A percentile compares a stretch with the other conserved stretches of the same genome.
These are phyloP conservation scores for Acanthamoeba triangularis DNA, from an alignment of 208 protist species.

Conservation along the genomic window DNA sequence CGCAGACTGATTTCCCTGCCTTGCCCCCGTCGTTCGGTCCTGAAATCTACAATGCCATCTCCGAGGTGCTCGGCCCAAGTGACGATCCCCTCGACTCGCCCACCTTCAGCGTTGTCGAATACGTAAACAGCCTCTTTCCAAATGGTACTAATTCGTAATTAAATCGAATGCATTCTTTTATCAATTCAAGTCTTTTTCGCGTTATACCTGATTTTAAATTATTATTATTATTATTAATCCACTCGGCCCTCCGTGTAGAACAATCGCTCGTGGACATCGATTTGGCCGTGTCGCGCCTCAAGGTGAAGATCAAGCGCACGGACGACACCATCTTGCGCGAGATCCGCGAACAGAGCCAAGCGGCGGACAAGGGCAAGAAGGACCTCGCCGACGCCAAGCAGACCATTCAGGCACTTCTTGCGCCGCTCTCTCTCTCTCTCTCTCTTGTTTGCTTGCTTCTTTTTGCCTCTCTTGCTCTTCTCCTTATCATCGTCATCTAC, in stretches of 20 bases:
- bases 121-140: slow-evolving; percentile 96
- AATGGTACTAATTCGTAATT: slow-evolving; percentile 82
- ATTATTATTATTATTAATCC: not conserved
- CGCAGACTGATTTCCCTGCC: not conserved
- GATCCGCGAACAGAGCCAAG: slow-evolving; percentile 94
- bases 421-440: not conserved
- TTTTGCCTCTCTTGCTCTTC: too few species aligned
- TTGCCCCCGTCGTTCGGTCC: not conserved
- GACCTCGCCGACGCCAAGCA: slow-evolving; percentile 94
- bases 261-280: slow-evolving; percentile 93
- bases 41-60: slow-evolving; percentile 80
- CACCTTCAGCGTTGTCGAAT: slow-evolving; percentile 95
- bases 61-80: slow-evolving; percentile 79
- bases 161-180: not conserved
- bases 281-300: slow-evolving; percentile 92
- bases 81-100: slow-evolving; percentile 83
- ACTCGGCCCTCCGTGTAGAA: slow-evolving; percentile 87
- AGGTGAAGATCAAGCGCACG: slow-evolving; percentile 92
- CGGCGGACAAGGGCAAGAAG: slow-evolving; percentile 90
- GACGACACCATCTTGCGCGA: slow-evolving; percentile 95
- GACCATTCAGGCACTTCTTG: slow-evolving; percentile 88
- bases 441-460: too few species aligned
- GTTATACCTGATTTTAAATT: slow-evolving; percentile 8
- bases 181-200: not conserved
- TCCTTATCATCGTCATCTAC: not conserved